Evolutionary conservation across 2,329 filamentous ascomycete species (phyloP).

Genomic region (Xylariaceae sp.): DNA sequence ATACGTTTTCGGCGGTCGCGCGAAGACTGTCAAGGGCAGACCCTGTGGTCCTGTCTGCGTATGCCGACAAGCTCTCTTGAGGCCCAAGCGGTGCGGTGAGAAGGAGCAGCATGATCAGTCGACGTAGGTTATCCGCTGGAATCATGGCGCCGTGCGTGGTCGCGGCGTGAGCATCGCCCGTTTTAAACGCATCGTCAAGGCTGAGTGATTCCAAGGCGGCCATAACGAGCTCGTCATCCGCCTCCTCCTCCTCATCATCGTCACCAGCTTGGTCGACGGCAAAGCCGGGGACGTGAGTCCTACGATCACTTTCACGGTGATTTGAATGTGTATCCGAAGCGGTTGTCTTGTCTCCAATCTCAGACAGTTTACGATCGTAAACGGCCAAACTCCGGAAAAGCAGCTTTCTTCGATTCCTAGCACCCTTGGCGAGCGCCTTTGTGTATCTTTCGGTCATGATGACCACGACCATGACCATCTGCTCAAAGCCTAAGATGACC

Average conservation of each 20-base stretch:
- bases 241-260: conserved; percentile 39
- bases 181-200: conserved; percentile 54
- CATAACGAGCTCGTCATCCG: conserved; percentile 60
- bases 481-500: conserved; percentile 61
- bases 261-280: conserved; percentile 41
- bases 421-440: conserved; percentile 54
- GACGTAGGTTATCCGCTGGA: conserved; percentile 66
- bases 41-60: conserved; percentile 51
- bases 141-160: conserved; percentile 61
- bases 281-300: conserved; percentile 37
- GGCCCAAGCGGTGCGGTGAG: conserved; percentile 58
- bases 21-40: conserved; percentile 54
- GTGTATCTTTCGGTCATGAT: conserved; percentile 67
- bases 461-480: conserved; percentile 65
- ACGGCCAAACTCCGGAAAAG: conserved; percentile 68
- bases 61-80: conserved; percentile 59
- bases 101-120: conserved; percentile 63
- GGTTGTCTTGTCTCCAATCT: conserved; percentile 22
- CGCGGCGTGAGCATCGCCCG: conserved; percentile 39
- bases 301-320: neutral
- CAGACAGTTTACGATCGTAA: conserved; percentile 54
- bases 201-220: conserved; percentile 65
- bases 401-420: conserved; percentile 55
- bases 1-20: conserved; percentile 56
- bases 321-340: conserved; percentile 10